Percentiles rank a stretch among this genome's conserved stretches.
phyloP scores from a whole-genome alignment of 2,329 filamentous ascomycete genomes.

The Xylaria sp. region DNA sequence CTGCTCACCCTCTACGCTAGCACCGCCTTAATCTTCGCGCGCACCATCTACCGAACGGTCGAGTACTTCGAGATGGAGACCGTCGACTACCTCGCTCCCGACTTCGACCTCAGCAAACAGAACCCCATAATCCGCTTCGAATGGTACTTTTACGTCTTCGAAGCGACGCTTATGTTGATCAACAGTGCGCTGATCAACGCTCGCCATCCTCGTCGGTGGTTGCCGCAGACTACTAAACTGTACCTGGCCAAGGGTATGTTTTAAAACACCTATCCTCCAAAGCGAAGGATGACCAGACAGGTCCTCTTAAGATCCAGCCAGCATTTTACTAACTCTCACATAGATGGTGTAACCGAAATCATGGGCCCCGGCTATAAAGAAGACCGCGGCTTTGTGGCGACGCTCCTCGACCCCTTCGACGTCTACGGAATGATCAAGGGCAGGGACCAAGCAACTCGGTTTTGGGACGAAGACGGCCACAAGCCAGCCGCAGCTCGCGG shows the following conservation, averaged over 20 bases:
- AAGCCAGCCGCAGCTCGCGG: not conserved
- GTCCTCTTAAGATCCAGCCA: too few species aligned
- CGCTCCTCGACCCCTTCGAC: slow-evolving; percentile 56
- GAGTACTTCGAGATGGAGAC: slow-evolving; percentile 65
- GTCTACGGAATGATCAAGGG: slow-evolving; percentile 50
- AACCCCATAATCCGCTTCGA: slow-evolving; percentile 64
- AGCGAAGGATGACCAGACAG: not conserved
- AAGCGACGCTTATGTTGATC: slow-evolving; percentile 61
- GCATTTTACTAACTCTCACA: slow-evolving; percentile 8
- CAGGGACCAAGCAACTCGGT: slow-evolving; percentile 48
- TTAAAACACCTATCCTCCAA: not conserved
- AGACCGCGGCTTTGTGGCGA: slow-evolving; percentile 54
- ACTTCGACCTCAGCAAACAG: slow-evolving; percentile 51
- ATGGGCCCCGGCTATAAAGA: slow-evolving; percentile 61
- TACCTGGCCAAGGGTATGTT: slow-evolving; percentile 56
- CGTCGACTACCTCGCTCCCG: slow-evolving; percentile 53
- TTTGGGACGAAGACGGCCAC: slow-evolving; percentile 49
- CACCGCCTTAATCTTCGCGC: slow-evolving; percentile 58
- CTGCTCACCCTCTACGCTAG: slow-evolving; percentile 63
- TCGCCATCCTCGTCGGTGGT: slow-evolving; percentile 60
- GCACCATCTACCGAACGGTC: slow-evolving; percentile 67
- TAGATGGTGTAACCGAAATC: slow-evolving; percentile 60
- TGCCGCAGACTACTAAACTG: slow-evolving; percentile 59
- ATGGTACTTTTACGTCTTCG: slow-evolving; percentile 69
- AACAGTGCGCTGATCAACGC: slow-evolving; percentile 62